Evolutionary conservation across 2,329 filamentous ascomycete genomes (phyloP), one percentile per base, ranked within the genome.

Genomic region (Botryosphaeria dothidea): DNA sequence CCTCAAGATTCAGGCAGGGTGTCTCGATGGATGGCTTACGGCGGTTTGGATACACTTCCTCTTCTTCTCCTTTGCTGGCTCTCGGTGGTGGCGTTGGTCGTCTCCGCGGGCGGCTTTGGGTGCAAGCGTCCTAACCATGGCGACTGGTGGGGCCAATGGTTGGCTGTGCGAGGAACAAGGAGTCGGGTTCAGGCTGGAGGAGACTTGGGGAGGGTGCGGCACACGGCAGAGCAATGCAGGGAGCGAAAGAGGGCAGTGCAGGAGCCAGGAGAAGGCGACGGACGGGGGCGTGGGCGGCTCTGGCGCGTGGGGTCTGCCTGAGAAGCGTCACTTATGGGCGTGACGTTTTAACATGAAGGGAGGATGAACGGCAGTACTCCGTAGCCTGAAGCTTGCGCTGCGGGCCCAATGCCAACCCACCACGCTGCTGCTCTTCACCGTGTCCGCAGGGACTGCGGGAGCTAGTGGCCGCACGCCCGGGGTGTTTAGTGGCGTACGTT

Each of bases 41-140:
- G 52, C 52, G 9, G 52, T 57, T 7, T 36, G 52, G n/a, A 49
- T 31, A 38, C 58, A 51, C 31, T 62, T 62, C 31, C 58, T 51
- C 34, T 62, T 62, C 31, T 23, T 51, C n/a, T 62, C 58, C 25
- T 36, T 49, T 13, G 45, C 29, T 9, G 43, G n/a, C 13, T 62
- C 58, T 11, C 31, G 25, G 27, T 51, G 17, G 15, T 23, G 15
- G 9, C 19, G n/a, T 27, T 23, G 29, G 13, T 23, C 46, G 13
- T 36, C 58, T 23, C 58, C 45, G 45, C 43, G 45, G n/a, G 15
- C 43, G 29, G 31, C 43, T 11, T 62, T 62, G n/a, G 58, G 58
- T 7, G 58, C 46, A 4, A 49, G 29, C 13, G 15, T 51, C 25
- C 45, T 49, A 19, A 36, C 34, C 52, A 57, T 57, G 31, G 17